Percentiles rank a stretch among this genome's conserved stretches.
Evolutionary conservation across 495 filamentous ascomycete genomes (phyloP).

Genomic region (Penicillium odoratum): DNA sequence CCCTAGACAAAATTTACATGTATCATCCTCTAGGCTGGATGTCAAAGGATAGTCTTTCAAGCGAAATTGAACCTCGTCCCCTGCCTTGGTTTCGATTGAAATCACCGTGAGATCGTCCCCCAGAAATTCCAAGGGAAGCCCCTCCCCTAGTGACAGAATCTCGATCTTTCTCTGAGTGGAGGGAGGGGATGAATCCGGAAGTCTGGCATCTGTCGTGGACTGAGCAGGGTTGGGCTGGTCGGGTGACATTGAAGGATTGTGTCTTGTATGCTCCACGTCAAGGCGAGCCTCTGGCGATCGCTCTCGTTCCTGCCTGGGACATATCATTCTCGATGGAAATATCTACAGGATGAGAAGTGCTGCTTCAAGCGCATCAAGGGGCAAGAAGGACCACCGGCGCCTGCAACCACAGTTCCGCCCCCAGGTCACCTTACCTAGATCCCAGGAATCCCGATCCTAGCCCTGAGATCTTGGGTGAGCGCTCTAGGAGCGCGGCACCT

Average conservation of each 20-base stretch:
- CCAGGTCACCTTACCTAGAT: background rate
- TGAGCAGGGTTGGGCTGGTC: background rate
- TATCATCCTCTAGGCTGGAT: background rate
- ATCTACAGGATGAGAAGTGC: background rate
- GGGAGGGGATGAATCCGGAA: background rate
- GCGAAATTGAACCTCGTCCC: background rate
- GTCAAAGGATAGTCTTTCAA: background rate
- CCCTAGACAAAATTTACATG: background rate
- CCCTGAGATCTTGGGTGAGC: constrained; percentile 3
- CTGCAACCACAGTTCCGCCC: background rate
- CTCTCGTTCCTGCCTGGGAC: background rate
- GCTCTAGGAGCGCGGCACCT: constrained; percentile 1
- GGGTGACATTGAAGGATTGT: background rate
- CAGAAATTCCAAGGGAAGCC: background rate
- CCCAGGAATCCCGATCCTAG: background rate
- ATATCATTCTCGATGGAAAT: background rate
- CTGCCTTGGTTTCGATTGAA: background rate
- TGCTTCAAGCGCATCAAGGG: background rate
- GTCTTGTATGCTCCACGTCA: background rate
- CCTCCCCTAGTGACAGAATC: background rate
- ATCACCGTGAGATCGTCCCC: background rate
- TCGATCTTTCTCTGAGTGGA: background rate
- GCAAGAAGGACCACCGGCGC: background rate
- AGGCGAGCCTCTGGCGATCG: background rate
- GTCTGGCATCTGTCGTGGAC: background rate